A percentile compares a stretch with the other conserved stretches of the same genome.
phyloP scores from a whole-genome alignment of 2,329 filamentous ascomycete species.

The Chaetomium sp. region DNA sequence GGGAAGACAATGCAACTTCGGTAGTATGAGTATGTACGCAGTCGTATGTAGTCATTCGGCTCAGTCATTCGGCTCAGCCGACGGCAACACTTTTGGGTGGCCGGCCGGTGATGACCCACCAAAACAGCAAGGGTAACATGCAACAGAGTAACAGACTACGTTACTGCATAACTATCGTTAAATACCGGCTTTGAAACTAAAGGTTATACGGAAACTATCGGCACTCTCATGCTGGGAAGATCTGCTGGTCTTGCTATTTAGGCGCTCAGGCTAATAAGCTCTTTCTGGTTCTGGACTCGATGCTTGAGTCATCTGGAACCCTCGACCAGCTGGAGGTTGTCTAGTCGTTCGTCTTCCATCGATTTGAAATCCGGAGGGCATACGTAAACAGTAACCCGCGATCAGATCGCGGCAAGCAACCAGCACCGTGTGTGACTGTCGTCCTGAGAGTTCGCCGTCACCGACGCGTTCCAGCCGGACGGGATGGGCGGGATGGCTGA shows the following conservation, averaged over 20 bases:
- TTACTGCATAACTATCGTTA: slow-evolving; percentile 1
- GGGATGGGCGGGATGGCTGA: slow-evolving; percentile 6
- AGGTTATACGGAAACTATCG: neutral
- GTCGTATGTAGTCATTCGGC: neutral
- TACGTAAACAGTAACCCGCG: neutral
- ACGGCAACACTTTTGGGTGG: slow-evolving; percentile 18
- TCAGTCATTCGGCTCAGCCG: neutral
- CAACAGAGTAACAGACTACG: neutral
- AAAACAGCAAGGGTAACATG: neutral
- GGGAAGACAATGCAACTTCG: slow-evolving; percentile 20
- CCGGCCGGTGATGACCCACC: slow-evolving; percentile 1
- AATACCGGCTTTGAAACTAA: slow-evolving; percentile 10
- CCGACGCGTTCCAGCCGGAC: neutral
- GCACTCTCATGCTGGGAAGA: neutral
- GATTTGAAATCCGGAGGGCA: neutral
- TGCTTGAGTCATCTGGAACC: neutral
- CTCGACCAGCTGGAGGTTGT: no score
- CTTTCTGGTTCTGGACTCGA: neutral
- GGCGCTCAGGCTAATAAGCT: neutral
- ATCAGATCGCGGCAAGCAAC: neutral
- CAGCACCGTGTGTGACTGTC: neutral
- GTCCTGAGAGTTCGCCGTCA: neutral
- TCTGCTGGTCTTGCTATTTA: neutral
- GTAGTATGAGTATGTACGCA: no score
- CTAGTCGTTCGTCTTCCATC: neutral